phyloP scores from a whole-genome alignment of 2,329 filamentous ascomycete genomes.

The Claviceps africana region DNA sequence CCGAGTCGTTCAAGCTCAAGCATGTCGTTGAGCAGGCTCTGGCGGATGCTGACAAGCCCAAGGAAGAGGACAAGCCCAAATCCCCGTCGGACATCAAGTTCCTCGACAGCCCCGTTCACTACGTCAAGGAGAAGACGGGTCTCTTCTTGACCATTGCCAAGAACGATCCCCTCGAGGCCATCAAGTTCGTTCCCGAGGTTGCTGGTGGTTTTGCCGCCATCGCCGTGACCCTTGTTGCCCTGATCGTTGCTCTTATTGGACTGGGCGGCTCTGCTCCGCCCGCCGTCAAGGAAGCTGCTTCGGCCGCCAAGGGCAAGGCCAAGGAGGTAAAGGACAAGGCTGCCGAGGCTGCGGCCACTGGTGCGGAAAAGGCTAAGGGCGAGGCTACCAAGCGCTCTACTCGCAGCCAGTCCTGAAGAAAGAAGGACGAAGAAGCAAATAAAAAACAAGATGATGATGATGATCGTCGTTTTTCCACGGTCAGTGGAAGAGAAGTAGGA shows the following conservation, averaged over 20 bases:
- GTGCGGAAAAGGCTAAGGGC: constrained; percentile 61
- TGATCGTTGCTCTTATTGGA: constrained; percentile 54
- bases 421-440: background rate
- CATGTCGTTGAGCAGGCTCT: constrained; percentile 65
- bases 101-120: constrained; percentile 76
- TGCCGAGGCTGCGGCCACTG: constrained; percentile 41
- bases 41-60: constrained; percentile 68
- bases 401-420: constrained; percentile 37
- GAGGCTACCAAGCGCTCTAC: constrained; percentile 51
- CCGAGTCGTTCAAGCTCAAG: constrained; percentile 87
- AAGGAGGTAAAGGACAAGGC: constrained; percentile 58
- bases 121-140: constrained; percentile 83
- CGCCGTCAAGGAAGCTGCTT: constrained; percentile 58
- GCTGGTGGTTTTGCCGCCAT: constrained; percentile 65
- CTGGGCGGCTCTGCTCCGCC: constrained; percentile 53
- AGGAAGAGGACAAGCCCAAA: constrained; percentile 49
- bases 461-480: background rate
- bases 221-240: constrained; percentile 52
- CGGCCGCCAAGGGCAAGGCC: constrained; percentile 53
- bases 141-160: constrained; percentile 76
- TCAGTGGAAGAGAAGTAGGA: background rate
- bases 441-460: background rate
- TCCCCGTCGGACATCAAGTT: constrained; percentile 71
- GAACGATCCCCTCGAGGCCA: constrained; percentile 67
- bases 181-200: constrained; percentile 85